Percentiles rank a stretch among this genome's conserved stretches.
phyloP scores from a whole-genome alignment of 75 land plant species.

The Pinus albicaulis region DNA sequence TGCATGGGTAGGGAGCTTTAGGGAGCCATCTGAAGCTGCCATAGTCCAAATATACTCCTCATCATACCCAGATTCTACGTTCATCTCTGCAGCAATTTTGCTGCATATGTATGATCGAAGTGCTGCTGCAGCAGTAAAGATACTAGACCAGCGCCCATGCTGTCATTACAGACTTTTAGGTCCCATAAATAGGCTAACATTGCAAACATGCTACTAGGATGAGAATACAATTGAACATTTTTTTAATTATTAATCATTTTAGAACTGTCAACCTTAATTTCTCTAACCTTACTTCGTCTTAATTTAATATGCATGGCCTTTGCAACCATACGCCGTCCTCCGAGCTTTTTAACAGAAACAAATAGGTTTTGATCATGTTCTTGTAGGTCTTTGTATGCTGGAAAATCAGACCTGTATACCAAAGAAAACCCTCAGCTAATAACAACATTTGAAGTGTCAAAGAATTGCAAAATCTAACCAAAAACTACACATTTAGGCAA shows the following conservation, averaged over 20 bases:
- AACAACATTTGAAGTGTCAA: neutral
- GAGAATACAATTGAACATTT: neutral
- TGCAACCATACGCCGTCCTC: neutral
- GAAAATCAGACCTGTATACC: conserved; percentile 3
- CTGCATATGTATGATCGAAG: conserved; percentile 8
- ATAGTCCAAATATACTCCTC: neutral
- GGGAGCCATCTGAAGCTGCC: conserved; percentile 5
- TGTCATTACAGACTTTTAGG: neutral
- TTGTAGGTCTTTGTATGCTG: conserved; percentile 7
- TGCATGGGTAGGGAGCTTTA: neutral
- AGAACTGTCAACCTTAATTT: neutral
- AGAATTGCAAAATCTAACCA: neutral
- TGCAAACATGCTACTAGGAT: neutral
- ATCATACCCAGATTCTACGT: neutral
- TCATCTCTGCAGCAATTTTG: conserved; percentile 5
- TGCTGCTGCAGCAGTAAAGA: neutral
- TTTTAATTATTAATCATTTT: neutral
- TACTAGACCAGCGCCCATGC: conserved; percentile 1
- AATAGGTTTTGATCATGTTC: conserved; percentile 4
- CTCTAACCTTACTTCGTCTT: neutral
- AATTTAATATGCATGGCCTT: conserved; percentile 2
- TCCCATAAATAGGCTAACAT: neutral
- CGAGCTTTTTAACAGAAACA: neutral
- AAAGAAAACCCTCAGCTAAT: neutral
- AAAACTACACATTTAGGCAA: neutral